Base-by-base conservation (phyloP, 139 green algal genomes). In the Eudorina sp. region DNA sequence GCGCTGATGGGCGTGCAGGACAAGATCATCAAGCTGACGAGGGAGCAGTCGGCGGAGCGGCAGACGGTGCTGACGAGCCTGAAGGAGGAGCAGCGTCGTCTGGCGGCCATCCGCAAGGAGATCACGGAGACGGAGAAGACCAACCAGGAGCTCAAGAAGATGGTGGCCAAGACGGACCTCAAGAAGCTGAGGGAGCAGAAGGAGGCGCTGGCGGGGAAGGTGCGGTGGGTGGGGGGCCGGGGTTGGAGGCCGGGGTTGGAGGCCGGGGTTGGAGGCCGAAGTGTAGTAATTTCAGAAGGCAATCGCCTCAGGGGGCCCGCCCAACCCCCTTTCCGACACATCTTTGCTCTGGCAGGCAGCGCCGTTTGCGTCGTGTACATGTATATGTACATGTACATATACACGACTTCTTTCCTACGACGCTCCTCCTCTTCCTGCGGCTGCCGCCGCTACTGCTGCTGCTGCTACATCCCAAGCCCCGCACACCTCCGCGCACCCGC, bases 1-100 rank as follows among this genome's bases (percentile, higher is more conserved):
- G 82, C 82, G 25, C 66, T 88, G 82, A 64, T 88, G 40, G 82
- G 82, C 36, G 82, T 88, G 45, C 82, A 88, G 82, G 82, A 88
- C 31, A 88, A 88, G 48, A 88, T 88, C 18, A 80, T 88, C 23
- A 79, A 68, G 48, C 82, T 88, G 4, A 88, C 82, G 1, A 64
- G 82, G 11, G 82, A 88, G 64, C 82, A 88, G 66, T 19, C 29
- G 6, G 7, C 34, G 21, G 82, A 88, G 68, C 64, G 82, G 53
- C 64, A 76, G 82, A 23, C 38, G 34, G 82, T 78, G 43, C 66
- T 88, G 64, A 80, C 64, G 4, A 68, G 66, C 43, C 82, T 88
- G 6, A 79, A 79, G 64, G 82, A 88, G 82, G 82, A 88, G 82
- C 82, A 88, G 48, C 62, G 82, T n/a, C 82, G 82, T 34, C 82